Base-by-base conservation (phyloP, 1,139 yeast species). In the Geotrichum restrictum region DNA sequence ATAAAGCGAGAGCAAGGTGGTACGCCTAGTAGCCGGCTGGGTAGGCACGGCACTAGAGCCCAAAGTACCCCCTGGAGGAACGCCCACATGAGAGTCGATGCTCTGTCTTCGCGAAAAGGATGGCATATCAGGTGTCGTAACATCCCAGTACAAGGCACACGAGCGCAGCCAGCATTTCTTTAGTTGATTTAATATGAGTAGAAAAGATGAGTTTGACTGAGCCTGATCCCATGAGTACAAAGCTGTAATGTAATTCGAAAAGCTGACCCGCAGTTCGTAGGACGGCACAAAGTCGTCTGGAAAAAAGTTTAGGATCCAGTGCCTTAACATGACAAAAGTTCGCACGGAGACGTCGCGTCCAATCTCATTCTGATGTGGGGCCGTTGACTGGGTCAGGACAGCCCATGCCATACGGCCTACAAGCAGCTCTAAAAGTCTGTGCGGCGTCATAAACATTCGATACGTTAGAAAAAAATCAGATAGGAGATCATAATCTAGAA, bases 381-480 rank as follows among this genome's bases (percentile, higher is more conserved):
- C 65, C 74, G 64, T 64, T 70, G 40, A 8, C 21, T 44, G 48
- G 60, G n/a, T 22, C 10, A 27, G 13, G 62, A 88, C 68, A 22
- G 91, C 80, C 96, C 96, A 88, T 14, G 80, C 75, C 42, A 89
- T 72, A 51, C 97, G 74, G 34, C 83, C 76, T 37, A 85, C 65
- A 41, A 91, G 69, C 43, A 85, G 69, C 56, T 78, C 77, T 68
- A 88, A 72, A 14, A 91, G 75, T 14, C 79, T 77, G 31, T 73
- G 68, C 14, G 85, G 70, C 34, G 80, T 72, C 45, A 85, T 72
- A 65, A 87, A 91, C 56, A 83, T 76, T 53, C 98, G 76, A 68
- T 81, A 91, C 1, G 96, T 83, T 45, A 91, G 75, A 66, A 93
- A 88, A 67, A 93, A 89, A 69, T 91, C 97, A 51, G 93, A 80